These are phyloP conservation scores for Nigrospora osmanthi DNA, from an alignment of 2,329 filamentous ascomycete genomes.

Conservation along the genomic window DNA sequence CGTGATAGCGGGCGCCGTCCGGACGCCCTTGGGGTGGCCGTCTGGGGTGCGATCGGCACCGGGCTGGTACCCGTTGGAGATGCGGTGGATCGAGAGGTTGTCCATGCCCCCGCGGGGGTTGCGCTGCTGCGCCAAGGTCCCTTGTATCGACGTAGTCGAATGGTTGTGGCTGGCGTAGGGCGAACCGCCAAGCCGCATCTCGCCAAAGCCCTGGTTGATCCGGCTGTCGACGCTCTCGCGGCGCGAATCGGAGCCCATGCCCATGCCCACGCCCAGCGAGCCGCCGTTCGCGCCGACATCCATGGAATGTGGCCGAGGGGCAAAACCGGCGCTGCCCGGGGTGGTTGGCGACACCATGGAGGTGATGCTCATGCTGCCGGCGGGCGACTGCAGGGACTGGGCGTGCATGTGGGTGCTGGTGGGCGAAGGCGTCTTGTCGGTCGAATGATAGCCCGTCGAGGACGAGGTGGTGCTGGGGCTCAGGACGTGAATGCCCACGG, in stretches of 20 bases:
- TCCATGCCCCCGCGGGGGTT: conserved; percentile 48
- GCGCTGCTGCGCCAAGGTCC: conserved; percentile 59
- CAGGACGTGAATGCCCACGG: conserved; percentile 28
- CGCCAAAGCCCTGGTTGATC: conserved; percentile 63
- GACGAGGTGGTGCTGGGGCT: conserved; percentile 21
- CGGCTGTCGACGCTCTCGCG: conserved; percentile 76
- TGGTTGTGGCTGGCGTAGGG: conserved; percentile 73
- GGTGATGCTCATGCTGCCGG: conserved; percentile 57
- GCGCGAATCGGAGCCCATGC: conserved; percentile 44
- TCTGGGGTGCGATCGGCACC: conserved; percentile 51
- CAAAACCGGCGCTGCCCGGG: conserved; percentile 33
- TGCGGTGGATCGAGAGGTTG: conserved; percentile 45
- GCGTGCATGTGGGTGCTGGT: conserved; percentile 42
- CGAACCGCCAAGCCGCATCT: conserved; percentile 61
- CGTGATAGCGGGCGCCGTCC: conserved; percentile 69
- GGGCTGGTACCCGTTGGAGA: conserved; percentile 59
- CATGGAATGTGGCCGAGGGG: conserved; percentile 30
- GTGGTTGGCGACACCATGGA: conserved; percentile 57
- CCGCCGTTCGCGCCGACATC: conserved; percentile 28
- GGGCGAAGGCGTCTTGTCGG: conserved; percentile 57
- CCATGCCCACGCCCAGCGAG: conserved; percentile 10
- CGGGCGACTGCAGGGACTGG: conserved; percentile 47
- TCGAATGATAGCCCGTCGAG: conserved; percentile 40
- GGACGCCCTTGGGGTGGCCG: conserved; percentile 39
- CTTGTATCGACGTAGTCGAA: conserved; percentile 68